Evolutionary conservation across 1,139 yeast genomes (phyloP).

Genomic region (Pichia sp.): DNA sequence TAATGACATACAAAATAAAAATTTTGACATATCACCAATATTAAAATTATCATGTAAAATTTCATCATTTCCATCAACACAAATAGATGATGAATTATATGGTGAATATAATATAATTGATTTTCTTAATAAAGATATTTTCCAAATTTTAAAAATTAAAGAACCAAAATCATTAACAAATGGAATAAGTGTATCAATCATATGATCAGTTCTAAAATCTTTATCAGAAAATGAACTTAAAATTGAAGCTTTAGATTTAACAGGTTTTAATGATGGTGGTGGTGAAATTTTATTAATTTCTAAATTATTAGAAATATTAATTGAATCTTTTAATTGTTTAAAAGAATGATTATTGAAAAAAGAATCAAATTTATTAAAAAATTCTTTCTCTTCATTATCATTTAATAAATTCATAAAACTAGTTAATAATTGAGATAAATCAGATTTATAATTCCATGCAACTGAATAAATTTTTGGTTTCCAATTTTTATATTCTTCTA

Average conservation of each 20-base stretch:
- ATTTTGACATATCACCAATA: constrained; percentile 39
- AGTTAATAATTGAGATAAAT: constrained; percentile 39
- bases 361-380: constrained; percentile 25
- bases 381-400: constrained; percentile 15
- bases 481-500: constrained; percentile 33
- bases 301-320: not conserved
- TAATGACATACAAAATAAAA: constrained; percentile 43
- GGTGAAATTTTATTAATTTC: not conserved
- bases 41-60: constrained; percentile 20
- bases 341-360: constrained; percentile 28
- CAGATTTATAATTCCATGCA: constrained; percentile 52
- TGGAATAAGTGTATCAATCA: constrained; percentile 42
- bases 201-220: constrained; percentile 34
- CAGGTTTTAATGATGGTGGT: not conserved
- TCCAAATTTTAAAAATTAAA: constrained; percentile 63
- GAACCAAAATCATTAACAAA: constrained; percentile 62
- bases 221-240: constrained; percentile 2
- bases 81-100: constrained; percentile 4
- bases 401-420: constrained; percentile 32
- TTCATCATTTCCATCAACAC: constrained; percentile 15
- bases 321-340: not conserved
- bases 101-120: constrained; percentile 47
- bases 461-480: constrained; percentile 47
- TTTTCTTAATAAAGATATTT: constrained; percentile 56
- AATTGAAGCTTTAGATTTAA: not conserved